Conservation (phyloP, 2,329 filamentous ascomycete genomes). For the Calonectria hongkongensis region DNA sequence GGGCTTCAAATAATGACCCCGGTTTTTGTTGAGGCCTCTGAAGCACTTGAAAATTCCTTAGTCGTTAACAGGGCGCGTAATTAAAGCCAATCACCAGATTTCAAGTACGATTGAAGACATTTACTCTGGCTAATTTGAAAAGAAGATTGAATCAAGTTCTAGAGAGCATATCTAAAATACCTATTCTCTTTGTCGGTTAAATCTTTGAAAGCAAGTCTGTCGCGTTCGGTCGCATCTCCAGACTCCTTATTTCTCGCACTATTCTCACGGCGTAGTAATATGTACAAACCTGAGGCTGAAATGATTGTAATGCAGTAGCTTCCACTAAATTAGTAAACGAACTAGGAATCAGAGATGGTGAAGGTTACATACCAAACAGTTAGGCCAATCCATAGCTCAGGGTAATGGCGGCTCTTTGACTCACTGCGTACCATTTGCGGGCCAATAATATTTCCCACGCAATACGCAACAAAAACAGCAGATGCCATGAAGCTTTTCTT, state of each 20-base stretch:
- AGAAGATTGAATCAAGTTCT: not conserved
- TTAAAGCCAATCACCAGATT: too few species aligned
- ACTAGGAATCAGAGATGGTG: not conserved
- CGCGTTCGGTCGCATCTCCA: not conserved
- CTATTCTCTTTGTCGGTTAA: not conserved
- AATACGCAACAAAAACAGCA: conserved; percentile 2
- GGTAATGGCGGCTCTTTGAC: not conserved
- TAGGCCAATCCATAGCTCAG: not conserved
- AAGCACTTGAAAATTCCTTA: too few species aligned
- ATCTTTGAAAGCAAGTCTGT: conserved; percentile 1
- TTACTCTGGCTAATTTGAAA: too few species aligned
- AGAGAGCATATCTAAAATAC: not conserved
- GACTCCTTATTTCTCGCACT: not conserved
- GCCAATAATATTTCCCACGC: conserved; percentile 3
- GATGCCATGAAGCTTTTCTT: conserved; percentile 15
- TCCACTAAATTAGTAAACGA: not conserved
- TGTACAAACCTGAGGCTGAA: not conserved
- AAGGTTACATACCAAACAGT: not conserved
- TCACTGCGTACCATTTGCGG: conserved; percentile 9
- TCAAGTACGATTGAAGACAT: too few species aligned
- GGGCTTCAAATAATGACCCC: too few species aligned
- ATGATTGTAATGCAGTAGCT: conserved; percentile 8
- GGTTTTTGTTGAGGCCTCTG: too few species aligned
- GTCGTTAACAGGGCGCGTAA: too few species aligned
- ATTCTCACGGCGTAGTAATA: not conserved